Evolutionary conservation across 345 rosid species (phyloP).

Genomic region (Luvunga scandens): DNA sequence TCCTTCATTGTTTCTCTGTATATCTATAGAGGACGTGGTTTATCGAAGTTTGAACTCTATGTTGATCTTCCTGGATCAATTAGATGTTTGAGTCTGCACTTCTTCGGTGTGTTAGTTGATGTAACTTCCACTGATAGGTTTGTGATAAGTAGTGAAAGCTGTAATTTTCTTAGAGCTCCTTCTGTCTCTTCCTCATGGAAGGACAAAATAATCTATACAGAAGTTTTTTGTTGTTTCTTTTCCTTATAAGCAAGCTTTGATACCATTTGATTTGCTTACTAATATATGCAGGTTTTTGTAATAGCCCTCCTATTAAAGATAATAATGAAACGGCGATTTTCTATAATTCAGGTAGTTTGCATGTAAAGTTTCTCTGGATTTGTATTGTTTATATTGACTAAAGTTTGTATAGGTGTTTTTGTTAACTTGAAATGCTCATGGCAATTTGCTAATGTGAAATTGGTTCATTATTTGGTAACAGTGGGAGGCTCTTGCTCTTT

Average conservation of each 20-base stretch:
- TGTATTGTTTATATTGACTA: neutral
- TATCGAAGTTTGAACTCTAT: neutral
- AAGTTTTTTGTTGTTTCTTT: neutral
- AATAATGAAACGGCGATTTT: conserved; percentile 21
- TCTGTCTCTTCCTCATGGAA: neutral
- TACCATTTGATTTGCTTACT: neutral
- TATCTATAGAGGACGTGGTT: neutral
- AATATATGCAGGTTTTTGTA: conserved; percentile 12
- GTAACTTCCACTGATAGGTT: neutral
- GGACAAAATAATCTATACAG: neutral
- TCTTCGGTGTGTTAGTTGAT: neutral
- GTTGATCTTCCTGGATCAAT: neutral
- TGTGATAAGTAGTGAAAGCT: neutral
- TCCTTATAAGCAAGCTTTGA: neutral
- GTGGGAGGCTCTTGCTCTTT: conserved; percentile 28
- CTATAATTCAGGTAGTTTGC: conserved; percentile 10
- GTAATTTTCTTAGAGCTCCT: neutral
- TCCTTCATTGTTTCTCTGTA: neutral
- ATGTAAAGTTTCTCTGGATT: no score
- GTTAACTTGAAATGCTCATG: neutral
- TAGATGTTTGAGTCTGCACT: neutral
- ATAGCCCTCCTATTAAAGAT: conserved; percentile 21
- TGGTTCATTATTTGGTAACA: neutral
- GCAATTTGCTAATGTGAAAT: neutral
- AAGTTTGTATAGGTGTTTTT: neutral